These are phyloP conservation scores for Saccharomycopsis lassenensis DNA, from an alignment of 805 yeast genomes.

Conservation along the genomic window DNA sequence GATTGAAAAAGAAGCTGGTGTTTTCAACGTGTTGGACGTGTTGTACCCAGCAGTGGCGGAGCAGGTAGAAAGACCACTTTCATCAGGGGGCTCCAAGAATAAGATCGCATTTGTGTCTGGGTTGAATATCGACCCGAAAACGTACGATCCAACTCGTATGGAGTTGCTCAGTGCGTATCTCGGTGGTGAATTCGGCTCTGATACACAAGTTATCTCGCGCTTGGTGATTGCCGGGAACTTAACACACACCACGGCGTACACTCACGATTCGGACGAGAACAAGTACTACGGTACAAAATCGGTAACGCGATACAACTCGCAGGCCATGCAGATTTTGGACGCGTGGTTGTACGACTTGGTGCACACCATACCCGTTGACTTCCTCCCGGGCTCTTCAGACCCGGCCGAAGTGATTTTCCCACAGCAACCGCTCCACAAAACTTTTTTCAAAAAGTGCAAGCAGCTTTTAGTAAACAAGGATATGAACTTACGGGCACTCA, in stretches of 20 bases:
- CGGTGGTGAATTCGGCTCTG: slow-evolving; percentile 52
- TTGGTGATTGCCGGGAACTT: slow-evolving; percentile 71
- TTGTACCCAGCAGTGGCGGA: slow-evolving; percentile 57
- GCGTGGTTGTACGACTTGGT: slow-evolving; percentile 44
- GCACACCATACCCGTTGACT: slow-evolving; percentile 51
- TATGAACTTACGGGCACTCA: slow-evolving; percentile 31
- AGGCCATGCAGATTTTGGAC: slow-evolving; percentile 47
- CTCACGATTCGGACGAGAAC: slow-evolving; percentile 20
- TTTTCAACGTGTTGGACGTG: slow-evolving; percentile 74
- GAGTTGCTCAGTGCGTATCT: slow-evolving; percentile 60
- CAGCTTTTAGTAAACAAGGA: slow-evolving; percentile 28
- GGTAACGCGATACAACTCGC: slow-evolving; percentile 38
- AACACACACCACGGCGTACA: slow-evolving; percentile 25
- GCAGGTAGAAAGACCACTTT: slow-evolving; percentile 32
- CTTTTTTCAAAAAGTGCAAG: slow-evolving; percentile 45
- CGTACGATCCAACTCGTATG: slow-evolving; percentile 29
- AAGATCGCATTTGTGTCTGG: slow-evolving; percentile 75
- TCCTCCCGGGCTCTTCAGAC: slow-evolving; percentile 80
- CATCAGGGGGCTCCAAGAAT: slow-evolving; percentile 19
- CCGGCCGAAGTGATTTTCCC: slow-evolving; percentile 82
- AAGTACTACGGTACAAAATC: slow-evolving; percentile 39
- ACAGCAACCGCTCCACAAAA: slow-evolving; percentile 79
- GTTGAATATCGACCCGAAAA: slow-evolving; percentile 40
- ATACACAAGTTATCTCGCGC: slow-evolving; percentile 30
- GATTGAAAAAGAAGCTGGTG: slow-evolving; percentile 72